Evolutionary conservation across 345 rosid genomes (phyloP).

Genomic region (Carallia pectinifolia): DNA sequence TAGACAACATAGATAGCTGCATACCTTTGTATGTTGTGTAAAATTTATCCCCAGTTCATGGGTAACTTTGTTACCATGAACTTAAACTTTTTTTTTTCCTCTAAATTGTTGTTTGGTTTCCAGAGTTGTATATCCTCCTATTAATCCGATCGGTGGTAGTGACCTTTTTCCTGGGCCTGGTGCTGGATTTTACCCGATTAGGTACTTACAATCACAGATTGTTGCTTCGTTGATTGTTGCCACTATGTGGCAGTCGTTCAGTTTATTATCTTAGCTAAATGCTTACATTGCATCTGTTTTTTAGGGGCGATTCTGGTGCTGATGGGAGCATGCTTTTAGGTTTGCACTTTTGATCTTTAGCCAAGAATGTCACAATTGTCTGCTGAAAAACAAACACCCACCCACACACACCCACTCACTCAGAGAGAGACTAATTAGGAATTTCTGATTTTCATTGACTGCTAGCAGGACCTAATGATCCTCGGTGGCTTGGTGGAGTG

Average conservation of each 20-base stretch:
- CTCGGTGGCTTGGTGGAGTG: conserved; percentile 53
- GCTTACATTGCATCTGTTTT: conserved; percentile 17
- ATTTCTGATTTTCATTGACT: conserved; percentile 22
- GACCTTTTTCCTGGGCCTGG: conserved; percentile 71
- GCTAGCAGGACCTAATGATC: conserved; percentile 71
- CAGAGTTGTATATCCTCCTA: conserved; percentile 61
- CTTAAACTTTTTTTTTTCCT: neutral
- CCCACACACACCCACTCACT: neutral
- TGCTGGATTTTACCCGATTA: conserved; percentile 74
- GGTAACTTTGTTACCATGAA: neutral
- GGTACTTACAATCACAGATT: conserved; percentile 33
- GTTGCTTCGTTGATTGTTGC: neutral
- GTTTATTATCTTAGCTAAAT: conserved; percentile 4
- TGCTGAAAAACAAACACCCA: neutral
- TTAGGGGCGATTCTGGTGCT: conserved; percentile 56
- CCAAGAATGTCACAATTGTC: neutral
- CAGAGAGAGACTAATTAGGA: neutral
- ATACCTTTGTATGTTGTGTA: too few relatives aligned
- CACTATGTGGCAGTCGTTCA: neutral
- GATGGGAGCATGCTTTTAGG: conserved; percentile 80
- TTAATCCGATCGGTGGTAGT: conserved; percentile 39
- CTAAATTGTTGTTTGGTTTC: conserved; percentile 10
- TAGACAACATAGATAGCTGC: too few relatives aligned
- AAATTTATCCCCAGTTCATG: too few relatives aligned
- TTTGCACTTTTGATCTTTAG: conserved; percentile 25